Conservation (phyloP, 2,329 filamentous ascomycete genomes). For the Tolypocladium nubicola region DNA sequence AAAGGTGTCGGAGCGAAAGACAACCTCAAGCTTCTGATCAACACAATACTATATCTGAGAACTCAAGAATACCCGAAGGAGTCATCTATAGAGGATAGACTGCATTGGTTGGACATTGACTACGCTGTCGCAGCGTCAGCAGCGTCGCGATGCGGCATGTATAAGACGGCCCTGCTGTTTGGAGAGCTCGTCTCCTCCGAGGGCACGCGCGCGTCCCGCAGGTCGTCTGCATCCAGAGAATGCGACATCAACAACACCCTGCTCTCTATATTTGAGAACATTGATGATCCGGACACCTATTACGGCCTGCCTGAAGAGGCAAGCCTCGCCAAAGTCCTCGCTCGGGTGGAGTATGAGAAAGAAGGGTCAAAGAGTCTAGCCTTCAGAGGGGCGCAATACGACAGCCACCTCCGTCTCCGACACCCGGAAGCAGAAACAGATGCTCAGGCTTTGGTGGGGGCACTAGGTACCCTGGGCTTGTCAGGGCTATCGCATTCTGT, state of each 20-base stretch:
- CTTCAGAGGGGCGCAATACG: constrained; percentile 83
- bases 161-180: constrained; percentile 76
- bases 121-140: constrained; percentile 58
- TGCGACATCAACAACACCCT: constrained; percentile 57
- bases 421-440: constrained; percentile 47
- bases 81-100: constrained; percentile 64
- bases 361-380: constrained; percentile 80
- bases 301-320: constrained; percentile 79
- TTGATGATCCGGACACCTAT: constrained; percentile 93
- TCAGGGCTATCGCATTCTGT: constrained; percentile 78
- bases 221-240: constrained; percentile 49
- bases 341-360: constrained; percentile 79
- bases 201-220: constrained; percentile 45
- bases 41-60: constrained; percentile 77
- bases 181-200: constrained; percentile 61
- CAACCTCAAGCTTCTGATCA: constrained; percentile 64
- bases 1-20: constrained; percentile 32
- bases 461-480: constrained; percentile 70
- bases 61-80: constrained; percentile 69
- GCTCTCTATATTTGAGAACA: constrained; percentile 75
- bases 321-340: constrained; percentile 66
- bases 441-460: constrained; percentile 60
- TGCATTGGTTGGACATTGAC: constrained; percentile 80
- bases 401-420: constrained; percentile 63
- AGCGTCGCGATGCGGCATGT: constrained; percentile 71